These are phyloP conservation scores for Phanerochaete carnosa DNA, from an alignment of 768 basidiomycete genomes.

Conservation along the genomic window DNA sequence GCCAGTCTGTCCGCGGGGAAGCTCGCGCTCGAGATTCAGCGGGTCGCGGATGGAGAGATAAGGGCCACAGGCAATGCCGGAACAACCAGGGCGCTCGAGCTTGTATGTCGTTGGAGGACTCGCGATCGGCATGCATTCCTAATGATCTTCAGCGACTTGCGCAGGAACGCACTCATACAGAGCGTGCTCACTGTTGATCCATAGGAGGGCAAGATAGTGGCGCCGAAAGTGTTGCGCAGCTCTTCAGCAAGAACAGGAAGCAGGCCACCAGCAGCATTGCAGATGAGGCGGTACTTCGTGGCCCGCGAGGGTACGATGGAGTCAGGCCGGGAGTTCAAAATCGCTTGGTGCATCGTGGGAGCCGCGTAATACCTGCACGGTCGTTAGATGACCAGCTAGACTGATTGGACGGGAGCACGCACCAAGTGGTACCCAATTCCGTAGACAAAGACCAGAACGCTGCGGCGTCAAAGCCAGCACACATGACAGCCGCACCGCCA, in stretches of 20 bases:
- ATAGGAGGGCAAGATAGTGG: conserved; percentile 54
- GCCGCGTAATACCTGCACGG: conserved; percentile 45
- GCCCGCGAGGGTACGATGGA: conserved; percentile 29
- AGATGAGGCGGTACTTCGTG: conserved; percentile 42
- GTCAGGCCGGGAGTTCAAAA: conserved; percentile 36
- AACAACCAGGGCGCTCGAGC: conserved; percentile 45
- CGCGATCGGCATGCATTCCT: conserved; percentile 48
- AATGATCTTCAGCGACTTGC: neutral
- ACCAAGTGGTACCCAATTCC: conserved; percentile 47
- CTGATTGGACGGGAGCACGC: conserved; percentile 20
- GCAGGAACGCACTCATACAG: neutral
- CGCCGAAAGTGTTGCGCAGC: conserved; percentile 40
- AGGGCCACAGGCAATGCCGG: conserved; percentile 46
- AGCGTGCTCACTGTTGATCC: conserved; percentile 47
- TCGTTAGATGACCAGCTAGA: neutral
- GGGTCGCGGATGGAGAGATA: conserved; percentile 42
- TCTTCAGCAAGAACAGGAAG: conserved; percentile 48
- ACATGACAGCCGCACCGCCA: conserved; percentile 54
- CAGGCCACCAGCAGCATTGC: conserved; percentile 51
- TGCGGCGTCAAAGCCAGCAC: conserved; percentile 49
- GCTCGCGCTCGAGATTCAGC: conserved; percentile 31
- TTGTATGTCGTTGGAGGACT: conserved; percentile 40
- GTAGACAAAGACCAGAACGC: conserved; percentile 36
- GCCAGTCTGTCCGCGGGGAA: conserved; percentile 40
- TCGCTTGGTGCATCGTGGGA: conserved; percentile 49